These are phyloP conservation scores for Austropuccinia psidii DNA, from an alignment of 1,284 basidiomycete species.

Conservation along the genomic window DNA sequence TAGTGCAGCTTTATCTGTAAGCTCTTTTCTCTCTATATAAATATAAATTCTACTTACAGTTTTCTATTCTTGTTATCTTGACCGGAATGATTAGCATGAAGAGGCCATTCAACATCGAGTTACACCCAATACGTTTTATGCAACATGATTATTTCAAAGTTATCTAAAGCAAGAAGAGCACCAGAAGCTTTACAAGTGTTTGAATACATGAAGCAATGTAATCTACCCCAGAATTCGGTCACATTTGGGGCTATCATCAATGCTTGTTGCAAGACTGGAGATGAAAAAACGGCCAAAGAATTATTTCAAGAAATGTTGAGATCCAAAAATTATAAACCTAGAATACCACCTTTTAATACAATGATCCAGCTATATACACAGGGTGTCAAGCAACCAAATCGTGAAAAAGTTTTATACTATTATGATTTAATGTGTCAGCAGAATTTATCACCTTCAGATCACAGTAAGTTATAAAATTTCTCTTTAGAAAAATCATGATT, in stretches of 20 bases:
- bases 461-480: conserved; percentile 67
- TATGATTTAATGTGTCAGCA: conserved; percentile 62
- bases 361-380: conserved; percentile 97
- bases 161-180: conserved; percentile 83
- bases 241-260: conserved; percentile 90
- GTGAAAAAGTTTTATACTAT: conserved; percentile 67
- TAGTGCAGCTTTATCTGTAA: conserved; percentile 60
- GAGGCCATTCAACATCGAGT: conserved; percentile 68
- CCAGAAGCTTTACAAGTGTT: conserved; percentile 79
- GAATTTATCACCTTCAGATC: conserved; percentile 65
- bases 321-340: conserved; percentile 68
- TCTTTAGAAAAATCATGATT: background rate
- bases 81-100: conserved; percentile 48
- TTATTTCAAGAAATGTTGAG: conserved; percentile 68
- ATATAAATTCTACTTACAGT: background rate
- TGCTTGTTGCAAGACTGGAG: conserved; percentile 88
- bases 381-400: conserved; percentile 64
- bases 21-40: background rate
- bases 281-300: conserved; percentile 69
- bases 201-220: conserved; percentile 60
- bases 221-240: conserved; percentile 68
- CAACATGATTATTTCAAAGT: conserved; percentile 91
- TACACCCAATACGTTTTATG: conserved; percentile 74
- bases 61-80: background rate
- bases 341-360: conserved; percentile 90